These are phyloP conservation scores for Flaveria floridana DNA, from an alignment of 140 eudicot species.

Conservation along the genomic window DNA sequence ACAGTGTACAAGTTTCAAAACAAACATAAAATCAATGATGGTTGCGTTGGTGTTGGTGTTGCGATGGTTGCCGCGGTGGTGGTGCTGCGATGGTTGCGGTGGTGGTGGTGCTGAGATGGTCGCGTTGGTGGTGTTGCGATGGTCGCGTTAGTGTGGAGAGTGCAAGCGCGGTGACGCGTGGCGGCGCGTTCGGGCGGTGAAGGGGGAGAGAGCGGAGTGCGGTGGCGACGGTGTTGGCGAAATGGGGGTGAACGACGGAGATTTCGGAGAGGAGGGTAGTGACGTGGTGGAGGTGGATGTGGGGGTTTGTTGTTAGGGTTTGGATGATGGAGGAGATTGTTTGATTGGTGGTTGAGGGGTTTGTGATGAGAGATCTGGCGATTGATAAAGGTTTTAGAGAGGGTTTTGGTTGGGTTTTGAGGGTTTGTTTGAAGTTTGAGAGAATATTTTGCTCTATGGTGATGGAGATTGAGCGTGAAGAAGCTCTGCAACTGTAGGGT, in stretches of 20 bases:
- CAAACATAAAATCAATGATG: no score
- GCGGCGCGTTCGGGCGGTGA: constrained; percentile 32
- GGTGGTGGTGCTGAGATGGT: no score
- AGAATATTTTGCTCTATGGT: constrained; percentile 48
- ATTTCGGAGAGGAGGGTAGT: constrained; percentile 59
- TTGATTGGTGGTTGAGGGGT: constrained; percentile 56
- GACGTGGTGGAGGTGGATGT: constrained; percentile 28
- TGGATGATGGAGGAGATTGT: constrained; percentile 56
- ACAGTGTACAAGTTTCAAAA: no score
- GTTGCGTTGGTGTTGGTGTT: no score
- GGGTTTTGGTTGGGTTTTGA: constrained; percentile 16
- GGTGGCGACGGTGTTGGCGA: constrained; percentile 38
- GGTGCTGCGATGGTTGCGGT: no score
- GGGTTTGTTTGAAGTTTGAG: constrained; percentile 18
- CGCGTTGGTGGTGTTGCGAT: no score
- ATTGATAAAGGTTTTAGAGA: constrained; percentile 39
- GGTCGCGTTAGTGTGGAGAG: constrained; percentile 50
- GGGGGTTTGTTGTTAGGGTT: constrained; percentile 29
- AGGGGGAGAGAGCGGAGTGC: constrained; percentile 32
- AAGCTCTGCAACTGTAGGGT: background rate
- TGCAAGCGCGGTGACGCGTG: constrained; percentile 43
- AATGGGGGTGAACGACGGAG: constrained; percentile 40
- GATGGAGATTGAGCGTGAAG: background rate
- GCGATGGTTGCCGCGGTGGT: no score
- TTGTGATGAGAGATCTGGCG: constrained; percentile 54